Evolutionary conservation across 31 red algal species (phyloP).

Genomic region (Porphyra umbilicalis): DNA sequence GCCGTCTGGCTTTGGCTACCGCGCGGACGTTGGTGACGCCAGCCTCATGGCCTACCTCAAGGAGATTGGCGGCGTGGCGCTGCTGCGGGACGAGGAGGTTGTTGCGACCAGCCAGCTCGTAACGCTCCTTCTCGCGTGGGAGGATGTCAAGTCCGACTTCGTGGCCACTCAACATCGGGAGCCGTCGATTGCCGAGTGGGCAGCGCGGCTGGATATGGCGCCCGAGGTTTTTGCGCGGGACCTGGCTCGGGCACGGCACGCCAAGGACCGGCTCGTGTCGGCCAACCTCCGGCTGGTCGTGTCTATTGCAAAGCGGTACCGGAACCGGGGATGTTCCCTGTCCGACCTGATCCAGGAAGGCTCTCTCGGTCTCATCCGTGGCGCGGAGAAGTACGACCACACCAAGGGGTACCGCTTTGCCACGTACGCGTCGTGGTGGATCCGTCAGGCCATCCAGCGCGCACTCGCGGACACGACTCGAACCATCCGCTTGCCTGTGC

Average conservation of each 20-base stretch:
- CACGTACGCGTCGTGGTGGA: constrained; percentile 68
- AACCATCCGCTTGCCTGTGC: constrained; percentile 30
- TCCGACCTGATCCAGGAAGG: constrained; percentile 62
- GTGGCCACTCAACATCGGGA: constrained; percentile 21
- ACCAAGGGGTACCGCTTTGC: constrained; percentile 69
- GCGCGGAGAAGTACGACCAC: constrained; percentile 65
- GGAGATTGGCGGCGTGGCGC: constrained; percentile 66
- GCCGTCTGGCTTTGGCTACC: neutral
- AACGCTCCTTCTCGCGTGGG: constrained; percentile 48
- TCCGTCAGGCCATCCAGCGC: constrained; percentile 48
- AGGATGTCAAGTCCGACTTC: constrained; percentile 24
- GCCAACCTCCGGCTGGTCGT: constrained; percentile 96
- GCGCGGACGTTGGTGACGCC: constrained; percentile 8
- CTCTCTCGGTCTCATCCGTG: constrained; percentile 47
- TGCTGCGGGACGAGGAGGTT: constrained; percentile 59
- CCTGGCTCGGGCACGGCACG: constrained; percentile 16
- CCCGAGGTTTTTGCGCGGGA: constrained; percentile 23
- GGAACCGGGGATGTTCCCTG: constrained; percentile 19
- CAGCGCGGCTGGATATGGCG: constrained; percentile 6
- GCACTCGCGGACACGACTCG: constrained; percentile 29
- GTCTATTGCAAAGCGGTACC: constrained; percentile 64
- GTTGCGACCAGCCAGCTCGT: constrained; percentile 29
- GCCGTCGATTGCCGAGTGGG: constrained; percentile 31
- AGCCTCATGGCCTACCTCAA: constrained; percentile 51
- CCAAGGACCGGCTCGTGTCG: constrained; percentile 66